Percentiles rank a stretch among this genome's conserved stretches.
Evolutionary conservation across 2,329 filamentous ascomycete species (phyloP).

Genomic region (Botrytis paeoniae): DNA sequence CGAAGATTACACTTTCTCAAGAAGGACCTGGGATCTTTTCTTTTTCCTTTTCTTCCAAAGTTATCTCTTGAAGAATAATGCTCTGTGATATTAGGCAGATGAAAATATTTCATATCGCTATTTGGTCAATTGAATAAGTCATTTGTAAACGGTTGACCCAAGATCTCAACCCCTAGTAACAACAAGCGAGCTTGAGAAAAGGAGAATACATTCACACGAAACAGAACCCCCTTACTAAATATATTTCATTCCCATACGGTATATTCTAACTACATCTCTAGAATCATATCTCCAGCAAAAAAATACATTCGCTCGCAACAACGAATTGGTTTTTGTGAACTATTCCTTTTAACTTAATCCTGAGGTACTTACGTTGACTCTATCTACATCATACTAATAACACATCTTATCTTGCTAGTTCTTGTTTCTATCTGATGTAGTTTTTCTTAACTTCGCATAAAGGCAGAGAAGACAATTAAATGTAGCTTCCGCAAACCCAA

Average conservation of each 20-base stretch:
- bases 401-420: neutral
- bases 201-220: neutral
- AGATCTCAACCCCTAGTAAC: neutral
- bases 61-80: neutral
- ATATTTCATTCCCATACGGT: too few relatives aligned
- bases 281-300: neutral
- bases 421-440: neutral
- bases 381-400: neutral
- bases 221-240: neutral
- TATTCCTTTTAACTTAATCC: neutral
- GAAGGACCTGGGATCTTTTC: neutral
- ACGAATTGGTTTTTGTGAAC: neutral
- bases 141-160: neutral
- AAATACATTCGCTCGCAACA: neutral
- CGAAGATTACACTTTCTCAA: neutral
- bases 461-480: neutral
- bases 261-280: rapidly evolving
- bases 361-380: neutral
- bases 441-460: neutral
- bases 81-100: neutral
- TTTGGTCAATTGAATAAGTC: neutral
- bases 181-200: neutral
- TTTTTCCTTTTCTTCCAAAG: neutral
- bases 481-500: neutral
- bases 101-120: neutral